Evolutionary conservation across 2,329 filamentous ascomycete genomes (phyloP).

Genomic region (Fusarium sp.): DNA sequence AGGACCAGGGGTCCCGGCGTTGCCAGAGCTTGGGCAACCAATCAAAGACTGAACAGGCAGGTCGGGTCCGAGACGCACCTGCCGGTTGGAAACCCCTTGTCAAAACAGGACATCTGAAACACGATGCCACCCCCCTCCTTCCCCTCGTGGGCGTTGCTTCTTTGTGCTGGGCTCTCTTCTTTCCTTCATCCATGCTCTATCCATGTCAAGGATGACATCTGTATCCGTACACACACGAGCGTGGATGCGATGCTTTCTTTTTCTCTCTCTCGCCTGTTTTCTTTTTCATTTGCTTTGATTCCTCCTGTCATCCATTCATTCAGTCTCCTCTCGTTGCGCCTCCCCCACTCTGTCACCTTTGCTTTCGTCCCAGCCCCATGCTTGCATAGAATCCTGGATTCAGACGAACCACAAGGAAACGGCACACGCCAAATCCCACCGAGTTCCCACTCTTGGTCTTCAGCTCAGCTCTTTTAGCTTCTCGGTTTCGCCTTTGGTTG

Average conservation of each 20-base stretch:
- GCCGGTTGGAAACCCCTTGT: slow-evolving; percentile 32
- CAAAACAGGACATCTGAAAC: slow-evolving; percentile 35
- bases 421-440: slow-evolving; percentile 2
- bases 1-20: slow-evolving; percentile 32
- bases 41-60: slow-evolving; percentile 9
- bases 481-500: slow-evolving; percentile 4
- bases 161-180: neutral
- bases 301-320: neutral
- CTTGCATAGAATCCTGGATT: slow-evolving; percentile 1
- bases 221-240: neutral
- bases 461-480: slow-evolving; percentile 7
- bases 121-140: slow-evolving; percentile 11
- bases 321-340: neutral
- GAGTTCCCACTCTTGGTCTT: slow-evolving; percentile 10
- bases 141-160: slow-evolving; percentile 20
- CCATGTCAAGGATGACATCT: neutral
- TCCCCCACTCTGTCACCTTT: slow-evolving; percentile 21
- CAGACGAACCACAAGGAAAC: slow-evolving; percentile 12
- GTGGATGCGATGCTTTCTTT: slow-evolving; percentile 1
- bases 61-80: slow-evolving; percentile 34
- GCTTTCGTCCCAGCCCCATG: slow-evolving; percentile 9
- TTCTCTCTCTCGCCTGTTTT: slow-evolving; percentile 1
- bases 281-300: neutral
- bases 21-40: slow-evolving; percentile 14
- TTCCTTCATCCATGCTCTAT: neutral